Base-by-base conservation (phyloP, 2,329 filamentous ascomycete genomes). In the Colletotrichum orbiculare region DNA sequence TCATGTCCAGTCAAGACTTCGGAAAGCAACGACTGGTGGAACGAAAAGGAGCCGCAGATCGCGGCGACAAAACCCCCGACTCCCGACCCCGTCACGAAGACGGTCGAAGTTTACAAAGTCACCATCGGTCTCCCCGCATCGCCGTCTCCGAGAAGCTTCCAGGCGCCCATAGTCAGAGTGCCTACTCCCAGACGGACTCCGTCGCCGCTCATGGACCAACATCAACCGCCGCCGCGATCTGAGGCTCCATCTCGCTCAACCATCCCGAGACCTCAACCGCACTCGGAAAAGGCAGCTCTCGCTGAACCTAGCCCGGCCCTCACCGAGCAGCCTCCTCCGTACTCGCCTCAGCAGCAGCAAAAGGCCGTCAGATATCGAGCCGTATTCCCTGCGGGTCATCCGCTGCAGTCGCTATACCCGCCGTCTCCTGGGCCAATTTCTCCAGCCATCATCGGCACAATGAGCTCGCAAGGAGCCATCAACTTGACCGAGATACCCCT, bases 361-460 rank as follows among this genome's bases (percentile, higher is more conserved):
- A 72, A 75, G n/a, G 73, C 76, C 3, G 73, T 83, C 42, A 81
- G 84, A 52, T 89, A 88, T 71, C 82, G 82, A 58, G 85, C 87
- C 2, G 81, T 90, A 4, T 83, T 88, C 53, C 86, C 89, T 7
- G 83, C 87, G 0, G 81, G 79, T 3, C 84, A 87, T 66, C 77
- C 79, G 0, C 71, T 82, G 43, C 77, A 77, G 46, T 70, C 74
- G 9, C 80, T 84, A 60, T 83, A 83, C 38, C 83, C 87, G 2
- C 82, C 83, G 1, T 88, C 89, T 6, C 88, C 89, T 0, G 85
- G 85, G 0, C 88, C 87, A 2, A 76, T 87, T 0, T 90, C 90
- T 1, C 89, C 90, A 2, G 89, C 83, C 0, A 77, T 91, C 43
- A 82, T 87, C 42, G 81, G 82, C 12, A 85, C 85, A 0, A 91